phyloP scores from a whole-genome alignment of 2,329 filamentous ascomycete species.

The Talaromyces sp. region DNA sequence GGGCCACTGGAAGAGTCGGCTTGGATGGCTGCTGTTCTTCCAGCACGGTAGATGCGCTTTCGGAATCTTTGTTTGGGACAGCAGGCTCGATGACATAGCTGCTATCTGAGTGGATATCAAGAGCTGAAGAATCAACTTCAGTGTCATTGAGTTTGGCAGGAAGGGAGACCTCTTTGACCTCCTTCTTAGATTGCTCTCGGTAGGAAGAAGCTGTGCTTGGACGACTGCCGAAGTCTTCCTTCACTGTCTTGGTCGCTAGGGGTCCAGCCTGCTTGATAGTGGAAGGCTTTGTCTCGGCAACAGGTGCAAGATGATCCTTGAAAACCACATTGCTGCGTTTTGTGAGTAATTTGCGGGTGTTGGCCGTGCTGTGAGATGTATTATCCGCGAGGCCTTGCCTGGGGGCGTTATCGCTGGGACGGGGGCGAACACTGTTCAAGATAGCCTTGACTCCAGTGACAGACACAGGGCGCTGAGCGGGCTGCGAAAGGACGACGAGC shows the following conservation, averaged over 20 bases:
- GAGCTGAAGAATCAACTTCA: constrained; percentile 13
- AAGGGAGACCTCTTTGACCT: neutral
- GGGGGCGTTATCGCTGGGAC: constrained; percentile 25
- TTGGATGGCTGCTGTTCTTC: constrained; percentile 10
- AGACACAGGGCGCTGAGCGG: constrained; percentile 56
- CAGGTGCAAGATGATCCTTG: constrained; percentile 42
- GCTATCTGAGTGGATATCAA: constrained; percentile 20
- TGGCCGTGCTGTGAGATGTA: constrained; percentile 25
- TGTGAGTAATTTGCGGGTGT: constrained; percentile 41
- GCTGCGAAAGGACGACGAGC: constrained; percentile 45
- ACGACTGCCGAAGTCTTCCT: constrained; percentile 10
- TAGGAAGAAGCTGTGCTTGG: constrained; percentile 9
- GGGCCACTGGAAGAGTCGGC: neutral
- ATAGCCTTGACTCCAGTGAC: constrained; percentile 34
- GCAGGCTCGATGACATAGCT: constrained; percentile 14
- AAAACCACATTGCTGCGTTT: constrained; percentile 52
- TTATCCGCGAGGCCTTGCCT: constrained; percentile 23
- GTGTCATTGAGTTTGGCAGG: constrained; percentile 1
- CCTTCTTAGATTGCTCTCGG: neutral
- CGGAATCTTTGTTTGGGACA: neutral
- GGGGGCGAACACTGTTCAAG: constrained; percentile 28
- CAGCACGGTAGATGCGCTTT: constrained; percentile 2
- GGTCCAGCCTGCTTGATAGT: constrained; percentile 25
- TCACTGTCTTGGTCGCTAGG: constrained; percentile 17
- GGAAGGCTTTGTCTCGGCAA: constrained; percentile 24